Conservation (phyloP, 2,329 filamentous ascomycete species). For the Sporothrix pseudoabietina region DNA sequence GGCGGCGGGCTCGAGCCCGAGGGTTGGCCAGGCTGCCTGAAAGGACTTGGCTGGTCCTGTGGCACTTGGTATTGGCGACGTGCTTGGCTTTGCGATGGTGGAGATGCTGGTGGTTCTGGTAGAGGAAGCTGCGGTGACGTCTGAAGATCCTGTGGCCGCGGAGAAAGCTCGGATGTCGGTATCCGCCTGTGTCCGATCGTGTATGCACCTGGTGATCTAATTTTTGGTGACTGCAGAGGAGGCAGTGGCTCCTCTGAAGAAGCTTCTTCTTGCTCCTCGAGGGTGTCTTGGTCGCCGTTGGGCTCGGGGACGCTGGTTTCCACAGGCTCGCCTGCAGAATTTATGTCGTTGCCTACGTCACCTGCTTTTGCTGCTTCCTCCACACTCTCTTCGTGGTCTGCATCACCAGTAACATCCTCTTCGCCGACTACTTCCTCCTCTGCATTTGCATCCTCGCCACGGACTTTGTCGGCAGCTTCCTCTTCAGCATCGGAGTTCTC, state of each 20-base stretch:
- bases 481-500: not conserved
- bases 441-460: not conserved
- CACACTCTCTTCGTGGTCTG: not conserved
- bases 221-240: not conserved
- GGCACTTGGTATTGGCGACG: slow-evolving; percentile 1
- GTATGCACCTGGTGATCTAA: not conserved
- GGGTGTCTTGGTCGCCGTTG: not conserved
- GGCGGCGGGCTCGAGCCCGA: not conserved
- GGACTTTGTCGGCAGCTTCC: not conserved
- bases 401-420: not conserved
- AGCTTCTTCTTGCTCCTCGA: not conserved
- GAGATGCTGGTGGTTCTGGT: not conserved
- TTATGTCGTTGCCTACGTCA: not conserved
- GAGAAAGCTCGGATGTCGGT: not conserved
- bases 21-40: not conserved
- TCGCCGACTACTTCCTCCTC: not conserved
- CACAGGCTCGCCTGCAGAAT: not conserved
- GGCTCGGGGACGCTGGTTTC: not conserved
- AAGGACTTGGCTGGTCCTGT: not conserved
- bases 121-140: slow-evolving; percentile 1
- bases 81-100: slow-evolving; percentile 10
- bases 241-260: not conserved
- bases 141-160: slow-evolving; percentile 6
- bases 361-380: not conserved
- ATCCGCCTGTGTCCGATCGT: slow-evolving; percentile 8